Evolutionary conservation across 148 eudicot genomes (phyloP).

Genomic region (Rhododendron ferrugineum): DNA sequence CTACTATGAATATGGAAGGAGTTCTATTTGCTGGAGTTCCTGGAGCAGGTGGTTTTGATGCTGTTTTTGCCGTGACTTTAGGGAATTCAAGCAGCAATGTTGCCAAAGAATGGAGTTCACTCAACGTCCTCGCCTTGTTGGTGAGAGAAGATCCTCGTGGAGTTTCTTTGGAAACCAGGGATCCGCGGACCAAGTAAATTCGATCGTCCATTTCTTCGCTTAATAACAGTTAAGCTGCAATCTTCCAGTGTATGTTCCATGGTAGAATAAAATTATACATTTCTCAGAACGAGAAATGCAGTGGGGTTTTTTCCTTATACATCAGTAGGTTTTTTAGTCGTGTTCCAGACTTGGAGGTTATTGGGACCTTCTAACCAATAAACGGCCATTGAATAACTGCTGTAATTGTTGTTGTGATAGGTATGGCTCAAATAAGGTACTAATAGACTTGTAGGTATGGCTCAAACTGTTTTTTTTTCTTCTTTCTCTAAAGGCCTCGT

Average conservation of each 20-base stretch:
- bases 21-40: constrained; percentile 95
- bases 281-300: neutral
- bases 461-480: neutral
- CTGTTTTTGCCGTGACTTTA: constrained; percentile 74
- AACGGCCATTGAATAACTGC: neutral
- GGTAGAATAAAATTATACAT: neutral
- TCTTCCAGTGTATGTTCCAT: neutral
- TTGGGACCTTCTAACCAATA: neutral
- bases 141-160: constrained; percentile 90
- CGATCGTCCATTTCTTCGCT: constrained; percentile 44
- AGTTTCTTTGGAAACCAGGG: constrained; percentile 55
- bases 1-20: constrained; percentile 84
- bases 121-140: constrained; percentile 76
- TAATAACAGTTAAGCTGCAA: constrained; percentile 26
- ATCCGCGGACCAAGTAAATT: constrained; percentile 59
- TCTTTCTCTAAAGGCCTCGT: neutral
- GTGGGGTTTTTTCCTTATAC: neutral
- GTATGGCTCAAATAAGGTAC: neutral
- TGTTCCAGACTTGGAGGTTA: neutral
- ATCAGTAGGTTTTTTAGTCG: neutral
- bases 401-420: neutral
- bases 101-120: constrained; percentile 59
- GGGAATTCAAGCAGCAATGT: constrained; percentile 60
- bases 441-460: neutral
- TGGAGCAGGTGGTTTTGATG: constrained; percentile 98